Evolutionary conservation across 1,284 basidiomycete genomes (phyloP).

Genomic region (Lignosus rhinocerotis): DNA sequence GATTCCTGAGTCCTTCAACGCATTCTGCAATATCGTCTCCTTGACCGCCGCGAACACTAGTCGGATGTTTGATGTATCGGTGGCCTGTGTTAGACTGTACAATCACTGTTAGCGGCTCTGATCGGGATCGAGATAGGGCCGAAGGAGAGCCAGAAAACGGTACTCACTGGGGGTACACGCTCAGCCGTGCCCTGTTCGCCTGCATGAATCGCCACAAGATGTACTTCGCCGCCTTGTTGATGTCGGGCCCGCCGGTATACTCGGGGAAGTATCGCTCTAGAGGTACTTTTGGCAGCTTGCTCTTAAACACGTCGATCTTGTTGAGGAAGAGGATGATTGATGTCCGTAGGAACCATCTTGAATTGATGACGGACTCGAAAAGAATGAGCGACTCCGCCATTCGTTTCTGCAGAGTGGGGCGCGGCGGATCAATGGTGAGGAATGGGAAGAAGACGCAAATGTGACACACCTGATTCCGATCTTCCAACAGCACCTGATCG

Average conservation of each 20-base stretch:
- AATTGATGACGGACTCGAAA: constrained; percentile 96
- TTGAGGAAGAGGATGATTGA: constrained; percentile 94
- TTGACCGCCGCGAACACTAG: constrained; percentile 97
- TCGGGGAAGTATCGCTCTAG: constrained; percentile 92
- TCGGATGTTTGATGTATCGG: constrained; percentile 80
- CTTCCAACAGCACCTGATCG: constrained; percentile 86
- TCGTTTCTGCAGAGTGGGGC: constrained; percentile 65
- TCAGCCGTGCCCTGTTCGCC: constrained; percentile 85
- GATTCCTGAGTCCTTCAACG: constrained; percentile 82
- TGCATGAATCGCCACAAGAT: constrained; percentile 98
- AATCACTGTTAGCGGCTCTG: constrained; percentile 3
- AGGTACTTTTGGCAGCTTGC: constrained; percentile 87
- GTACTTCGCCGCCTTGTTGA: constrained; percentile 98
- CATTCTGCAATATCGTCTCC: constrained; percentile 94
- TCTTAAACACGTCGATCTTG: constrained; percentile 96
- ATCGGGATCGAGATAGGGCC: not conserved
- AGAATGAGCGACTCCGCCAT: constrained; percentile 94
- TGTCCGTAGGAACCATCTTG: constrained; percentile 94
- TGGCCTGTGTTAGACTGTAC: constrained; percentile 74
- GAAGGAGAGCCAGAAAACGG: not conserved
- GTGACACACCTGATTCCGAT: constrained; percentile 67
- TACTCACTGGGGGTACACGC: constrained; percentile 90
- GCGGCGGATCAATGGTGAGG: constrained; percentile 34
- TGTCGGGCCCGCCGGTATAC: constrained; percentile 91
- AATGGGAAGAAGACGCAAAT: not conserved